A percentile compares a stretch with the other conserved stretches of the same genome.
phyloP scores from a whole-genome alignment of 2,329 filamentous ascomycete genomes.

The Apiospora sp. region DNA sequence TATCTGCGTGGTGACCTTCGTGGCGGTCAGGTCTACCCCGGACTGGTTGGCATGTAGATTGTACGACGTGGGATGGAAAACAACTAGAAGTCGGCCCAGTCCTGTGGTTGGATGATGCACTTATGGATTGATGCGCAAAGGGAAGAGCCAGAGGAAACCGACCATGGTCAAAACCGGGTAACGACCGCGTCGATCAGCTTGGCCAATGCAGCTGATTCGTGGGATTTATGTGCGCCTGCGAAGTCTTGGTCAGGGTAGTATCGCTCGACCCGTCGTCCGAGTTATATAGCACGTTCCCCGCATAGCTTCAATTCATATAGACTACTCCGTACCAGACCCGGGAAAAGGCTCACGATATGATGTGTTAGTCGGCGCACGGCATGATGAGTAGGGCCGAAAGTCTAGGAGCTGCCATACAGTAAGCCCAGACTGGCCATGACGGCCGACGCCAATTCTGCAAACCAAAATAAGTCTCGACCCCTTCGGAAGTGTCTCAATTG shows the following conservation, averaged over 20 bases:
- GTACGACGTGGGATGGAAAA: conserved; percentile 10
- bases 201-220: conserved; percentile 1
- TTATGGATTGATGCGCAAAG: neutral
- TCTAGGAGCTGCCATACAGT: neutral
- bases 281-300: conserved; percentile 12
- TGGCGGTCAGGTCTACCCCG: neutral
- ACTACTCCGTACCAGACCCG: neutral
- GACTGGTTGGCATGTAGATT: neutral
- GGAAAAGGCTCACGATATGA: neutral
- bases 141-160: neutral
- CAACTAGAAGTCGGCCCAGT: neutral
- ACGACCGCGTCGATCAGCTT: neutral
- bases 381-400: conserved; percentile 16
- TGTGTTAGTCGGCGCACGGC: neutral
- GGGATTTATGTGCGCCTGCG: conserved; percentile 4
- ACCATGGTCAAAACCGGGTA: neutral
- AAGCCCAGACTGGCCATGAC: neutral
- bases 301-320: neutral
- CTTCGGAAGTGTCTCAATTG: conserved; percentile 7
- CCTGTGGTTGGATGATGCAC: neutral
- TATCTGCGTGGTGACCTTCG: neutral
- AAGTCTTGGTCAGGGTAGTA: neutral
- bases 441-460: neutral
- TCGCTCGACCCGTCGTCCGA: conserved; percentile 14
- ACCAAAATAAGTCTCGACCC: neutral